phyloP scores from a whole-genome alignment of 2,329 filamentous ascomycete species.

The Fusarium fracticaudum region DNA sequence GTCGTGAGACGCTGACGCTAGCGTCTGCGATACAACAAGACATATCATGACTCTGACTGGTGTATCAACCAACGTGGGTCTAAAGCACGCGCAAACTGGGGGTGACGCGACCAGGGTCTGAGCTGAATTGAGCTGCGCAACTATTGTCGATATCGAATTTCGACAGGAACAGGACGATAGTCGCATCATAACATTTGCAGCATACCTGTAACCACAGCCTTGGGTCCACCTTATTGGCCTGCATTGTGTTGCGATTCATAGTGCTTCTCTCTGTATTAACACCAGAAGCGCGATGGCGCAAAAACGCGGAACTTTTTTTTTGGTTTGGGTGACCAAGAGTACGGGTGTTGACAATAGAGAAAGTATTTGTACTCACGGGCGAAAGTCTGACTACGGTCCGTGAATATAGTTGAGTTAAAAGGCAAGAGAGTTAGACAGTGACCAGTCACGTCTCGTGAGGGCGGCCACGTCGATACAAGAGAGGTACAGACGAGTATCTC shows the following conservation, averaged over 20 bases:
- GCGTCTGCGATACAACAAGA: conserved; percentile 19
- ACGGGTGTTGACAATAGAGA: conserved; percentile 24
- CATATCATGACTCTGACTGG: conserved; percentile 31
- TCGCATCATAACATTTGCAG: background rate
- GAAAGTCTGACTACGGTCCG: conserved; percentile 40
- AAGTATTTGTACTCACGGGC: conserved; percentile 49
- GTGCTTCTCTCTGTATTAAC: background rate
- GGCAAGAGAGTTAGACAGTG: conserved; percentile 29
- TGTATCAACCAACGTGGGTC: conserved; percentile 39
- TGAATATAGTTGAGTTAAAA: background rate
- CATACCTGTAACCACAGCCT: background rate
- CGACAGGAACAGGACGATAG: background rate
- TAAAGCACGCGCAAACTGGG: conserved; percentile 36
- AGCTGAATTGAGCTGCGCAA: conserved; percentile 23
- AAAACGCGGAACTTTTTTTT: conserved; percentile 23
- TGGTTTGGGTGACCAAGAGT: background rate
- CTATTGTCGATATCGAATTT: conserved; percentile 23
- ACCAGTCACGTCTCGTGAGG: conserved; percentile 37
- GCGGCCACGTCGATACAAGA: conserved; percentile 34
- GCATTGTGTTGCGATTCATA: background rate
- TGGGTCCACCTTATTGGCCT: background rate
- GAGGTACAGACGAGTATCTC: conserved; percentile 42
- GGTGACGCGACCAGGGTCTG: conserved; percentile 42
- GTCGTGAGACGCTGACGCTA: conserved; percentile 18
- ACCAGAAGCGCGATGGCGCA: conserved; percentile 26